Base-by-base conservation (phyloP, 1,139 yeast genomes). In the Lodderomyces metapsilosis region DNA sequence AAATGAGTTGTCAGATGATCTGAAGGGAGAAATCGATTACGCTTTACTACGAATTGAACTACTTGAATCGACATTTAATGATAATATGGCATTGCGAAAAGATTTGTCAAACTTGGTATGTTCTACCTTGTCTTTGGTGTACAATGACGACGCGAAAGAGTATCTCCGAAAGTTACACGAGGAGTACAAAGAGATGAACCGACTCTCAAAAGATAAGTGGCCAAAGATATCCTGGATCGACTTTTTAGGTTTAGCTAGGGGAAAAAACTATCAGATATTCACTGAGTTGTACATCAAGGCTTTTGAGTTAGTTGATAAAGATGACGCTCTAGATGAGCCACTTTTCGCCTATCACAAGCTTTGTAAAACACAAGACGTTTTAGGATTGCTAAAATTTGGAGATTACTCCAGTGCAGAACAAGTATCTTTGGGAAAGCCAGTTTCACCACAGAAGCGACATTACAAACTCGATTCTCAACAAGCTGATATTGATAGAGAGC, bases 141-240 rank as follows among this genome's bases (percentile, higher is more conserved):
- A 12, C 21, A 16, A 20, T 23, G 64, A 57, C 37, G 52, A 43
- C 8, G 56, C 54, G 18, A 36, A 43, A 2, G 52, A 53, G 25
- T 64, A 67, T 42, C 58, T 68, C 34, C 46, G 44, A 5, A 57
- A 63, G 8, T 47, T 70, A 5, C 46, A 51, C 24, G 50, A 55
- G 7, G 61, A 73, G 1, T 72, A 53, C 43, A 44, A 45, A 36
- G 46, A 62, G 3, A 70, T 68, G 36, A 68, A 65, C 42, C 48
- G 59, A 2, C 54, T 70, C 36, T 42, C 48, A 1, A 64, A 61
- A 17, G 49, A 58, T 3, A 49, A 50, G 13, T 67, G 74, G 74
- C 73, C 73, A 9, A 67, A 68, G 42, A 51, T 61, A 2, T 49
- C 66, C 12, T 72, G 76, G 76, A 47, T 62, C 3, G 70, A 66